Conservation (phyloP, 2,329 filamentous ascomycete genomes). For the Trichoderma atrobrunneum region DNA sequence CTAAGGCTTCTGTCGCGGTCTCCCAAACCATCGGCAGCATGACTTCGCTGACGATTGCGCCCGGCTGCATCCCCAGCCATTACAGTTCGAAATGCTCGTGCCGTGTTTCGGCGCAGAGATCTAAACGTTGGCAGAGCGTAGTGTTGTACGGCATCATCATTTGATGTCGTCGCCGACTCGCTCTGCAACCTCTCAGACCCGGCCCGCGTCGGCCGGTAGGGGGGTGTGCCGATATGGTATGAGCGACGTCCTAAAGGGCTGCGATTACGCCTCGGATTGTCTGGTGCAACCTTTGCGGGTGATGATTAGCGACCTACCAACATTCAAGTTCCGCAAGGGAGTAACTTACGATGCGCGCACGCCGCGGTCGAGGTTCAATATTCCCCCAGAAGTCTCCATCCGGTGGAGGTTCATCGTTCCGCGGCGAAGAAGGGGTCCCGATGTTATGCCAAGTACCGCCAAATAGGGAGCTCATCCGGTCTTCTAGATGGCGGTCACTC, state of each 20-base stretch:
- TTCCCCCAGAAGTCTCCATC: constrained; percentile 28
- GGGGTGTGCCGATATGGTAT: neutral
- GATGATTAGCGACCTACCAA: neutral
- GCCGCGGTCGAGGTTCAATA: constrained; percentile 24
- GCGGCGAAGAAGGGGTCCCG: constrained; percentile 12
- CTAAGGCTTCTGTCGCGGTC: constrained; percentile 83
- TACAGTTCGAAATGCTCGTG: neutral
- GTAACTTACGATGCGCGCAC: constrained; percentile 26
- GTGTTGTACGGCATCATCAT: neutral
- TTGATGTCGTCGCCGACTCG: neutral
- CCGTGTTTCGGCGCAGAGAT: neutral
- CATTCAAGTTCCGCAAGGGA: neutral
- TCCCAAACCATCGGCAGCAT: constrained; percentile 67
- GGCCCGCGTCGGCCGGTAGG: neutral
- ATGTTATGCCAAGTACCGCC: constrained; percentile 23
- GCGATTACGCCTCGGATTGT: neutral
- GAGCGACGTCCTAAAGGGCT: neutral
- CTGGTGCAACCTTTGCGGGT: constrained; percentile 18
- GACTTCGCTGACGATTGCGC: constrained; percentile 11
- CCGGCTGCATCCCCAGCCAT: neutral
- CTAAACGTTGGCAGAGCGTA: neutral
- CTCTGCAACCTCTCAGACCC: neutral
- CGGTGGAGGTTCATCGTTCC: constrained; percentile 17
- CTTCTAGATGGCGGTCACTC: constrained; percentile 27
- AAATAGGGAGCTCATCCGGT: constrained; percentile 29